Percentiles rank a stretch among this genome's conserved stretches.
These are phyloP conservation scores for Pleoardoris graminearum DNA, from an alignment of 2,329 filamentous ascomycete species.

Conservation along the genomic window DNA sequence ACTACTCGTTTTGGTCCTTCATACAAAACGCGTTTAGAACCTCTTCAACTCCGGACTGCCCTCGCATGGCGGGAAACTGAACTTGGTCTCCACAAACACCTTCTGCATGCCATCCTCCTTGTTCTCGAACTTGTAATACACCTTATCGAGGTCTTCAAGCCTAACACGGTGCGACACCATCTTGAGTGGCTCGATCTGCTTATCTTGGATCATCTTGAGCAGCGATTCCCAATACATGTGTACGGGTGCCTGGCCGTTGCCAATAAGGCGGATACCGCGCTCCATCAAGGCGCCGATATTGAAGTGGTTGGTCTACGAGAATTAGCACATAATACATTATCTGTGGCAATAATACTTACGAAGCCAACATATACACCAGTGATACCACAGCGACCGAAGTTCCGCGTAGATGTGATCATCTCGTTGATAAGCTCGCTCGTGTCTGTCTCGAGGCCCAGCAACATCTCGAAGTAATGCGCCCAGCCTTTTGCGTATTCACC, in stretches of 20 bases:
- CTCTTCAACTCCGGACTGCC: slow-evolving; percentile 58
- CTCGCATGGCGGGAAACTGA: slow-evolving; percentile 55
- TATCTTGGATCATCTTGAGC: slow-evolving; percentile 67
- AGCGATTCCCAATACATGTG: slow-evolving; percentile 83
- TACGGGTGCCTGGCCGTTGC: slow-evolving; percentile 71
- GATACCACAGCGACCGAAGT: slow-evolving; percentile 73
- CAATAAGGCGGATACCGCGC: slow-evolving; percentile 77
- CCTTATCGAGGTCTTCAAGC: slow-evolving; percentile 54
- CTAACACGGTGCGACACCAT: slow-evolving; percentile 79
- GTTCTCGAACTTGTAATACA: slow-evolving; percentile 69
- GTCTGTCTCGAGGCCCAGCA: slow-evolving; percentile 76
- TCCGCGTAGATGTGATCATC: slow-evolving; percentile 74
- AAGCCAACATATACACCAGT: slow-evolving; percentile 71
- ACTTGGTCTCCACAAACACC: slow-evolving; percentile 68
- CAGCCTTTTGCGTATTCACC: slow-evolving; percentile 66
- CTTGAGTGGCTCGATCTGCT: slow-evolving; percentile 72
- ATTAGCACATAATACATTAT: neutral
- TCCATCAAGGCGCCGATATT: slow-evolving; percentile 85
- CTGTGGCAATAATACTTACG: slow-evolving; percentile 41
- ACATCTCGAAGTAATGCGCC: slow-evolving; percentile 62
- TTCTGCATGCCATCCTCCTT: slow-evolving; percentile 77
- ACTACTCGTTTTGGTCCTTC: neutral
- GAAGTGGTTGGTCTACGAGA: slow-evolving; percentile 71
- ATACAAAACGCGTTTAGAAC: slow-evolving; percentile 29
- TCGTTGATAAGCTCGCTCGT: slow-evolving; percentile 81